Percentiles rank a stretch among this genome's conserved stretches.
Conservation (phyloP, 2,329 filamentous ascomycete species). For the Diplodia corticola region DNA sequence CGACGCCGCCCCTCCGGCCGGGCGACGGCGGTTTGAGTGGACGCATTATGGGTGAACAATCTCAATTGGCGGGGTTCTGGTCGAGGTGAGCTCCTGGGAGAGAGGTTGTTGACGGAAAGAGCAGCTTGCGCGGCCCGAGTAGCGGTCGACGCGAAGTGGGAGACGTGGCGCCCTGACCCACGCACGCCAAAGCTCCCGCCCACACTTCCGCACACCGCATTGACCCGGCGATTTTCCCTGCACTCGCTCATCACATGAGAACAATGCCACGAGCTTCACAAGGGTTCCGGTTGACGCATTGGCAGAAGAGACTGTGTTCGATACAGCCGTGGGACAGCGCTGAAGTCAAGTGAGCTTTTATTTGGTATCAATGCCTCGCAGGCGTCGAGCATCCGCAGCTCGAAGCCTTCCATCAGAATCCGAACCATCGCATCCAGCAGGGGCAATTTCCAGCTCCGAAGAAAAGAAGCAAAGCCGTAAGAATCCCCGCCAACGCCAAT, state of each 20-base stretch:
- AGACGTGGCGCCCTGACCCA: conserved; percentile 23
- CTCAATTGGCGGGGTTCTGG: conserved; percentile 24
- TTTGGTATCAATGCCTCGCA: neutral
- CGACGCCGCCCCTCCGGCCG: neutral
- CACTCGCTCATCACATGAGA: neutral
- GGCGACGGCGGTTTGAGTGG: conserved; percentile 25
- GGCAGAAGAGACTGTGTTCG: neutral
- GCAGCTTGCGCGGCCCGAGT: conserved; percentile 11
- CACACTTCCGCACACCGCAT: conserved; percentile 17
- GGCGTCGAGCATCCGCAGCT: neutral
- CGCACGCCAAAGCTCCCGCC: neutral
- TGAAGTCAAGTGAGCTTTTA: neutral
- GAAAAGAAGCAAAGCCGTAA: neutral
- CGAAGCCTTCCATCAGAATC: neutral
- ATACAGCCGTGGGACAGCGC: neutral
- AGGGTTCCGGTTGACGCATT: neutral
- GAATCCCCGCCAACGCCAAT: conserved; percentile 16
- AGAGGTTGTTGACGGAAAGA: conserved; percentile 25
- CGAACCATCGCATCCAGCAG: neutral
- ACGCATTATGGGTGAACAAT: conserved; percentile 27
- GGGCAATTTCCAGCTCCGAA: neutral
- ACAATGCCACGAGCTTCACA: neutral
- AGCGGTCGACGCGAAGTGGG: conserved; percentile 24
- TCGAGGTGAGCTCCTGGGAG: conserved; percentile 25
- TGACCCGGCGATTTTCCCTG: neutral